These are phyloP conservation scores for Tilletia horrida DNA, from an alignment of 1,284 basidiomycete genomes.

Conservation along the genomic window DNA sequence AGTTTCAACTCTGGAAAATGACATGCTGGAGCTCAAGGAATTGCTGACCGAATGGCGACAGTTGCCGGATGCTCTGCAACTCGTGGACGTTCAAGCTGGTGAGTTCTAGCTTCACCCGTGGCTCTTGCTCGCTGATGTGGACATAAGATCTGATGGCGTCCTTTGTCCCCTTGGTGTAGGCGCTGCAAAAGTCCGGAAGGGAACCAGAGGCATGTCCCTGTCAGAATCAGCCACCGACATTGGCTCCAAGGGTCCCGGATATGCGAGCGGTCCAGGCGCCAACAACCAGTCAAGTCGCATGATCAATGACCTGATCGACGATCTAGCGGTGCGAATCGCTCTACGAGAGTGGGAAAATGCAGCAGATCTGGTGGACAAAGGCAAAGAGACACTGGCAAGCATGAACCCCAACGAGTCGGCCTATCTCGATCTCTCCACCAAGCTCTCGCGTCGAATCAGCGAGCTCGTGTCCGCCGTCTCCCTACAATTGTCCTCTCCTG, in stretches of 20 bases:
- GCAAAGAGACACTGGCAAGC: conserved; percentile 65
- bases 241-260: too few species aligned
- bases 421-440: conserved; percentile 27
- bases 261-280: conserved; percentile 19
- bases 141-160: too few species aligned
- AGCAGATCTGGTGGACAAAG: conserved; percentile 76
- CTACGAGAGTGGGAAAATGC: conserved; percentile 84
- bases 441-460: conserved; percentile 27
- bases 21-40: conserved; percentile 95
- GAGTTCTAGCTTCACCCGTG: neutral
- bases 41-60: conserved; percentile 81
- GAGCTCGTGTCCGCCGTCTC: conserved; percentile 69
- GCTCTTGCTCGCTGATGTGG: too few species aligned
- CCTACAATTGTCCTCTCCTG: conserved; percentile 69
- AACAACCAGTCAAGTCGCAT: conserved; percentile 62
- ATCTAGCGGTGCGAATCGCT: conserved; percentile 85
- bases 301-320: conserved; percentile 85
- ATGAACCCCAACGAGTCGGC: conserved; percentile 56
- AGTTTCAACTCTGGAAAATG: conserved; percentile 91
- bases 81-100: conserved; percentile 36
- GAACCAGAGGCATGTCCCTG: too few species aligned
- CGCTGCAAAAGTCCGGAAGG: too few species aligned
- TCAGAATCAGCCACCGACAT: too few species aligned
- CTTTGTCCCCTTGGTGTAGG: too few species aligned
- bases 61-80: conserved; percentile 42